phyloP scores from a whole-genome alignment of 345 rosid species.

The Fremontodendron californicum region DNA sequence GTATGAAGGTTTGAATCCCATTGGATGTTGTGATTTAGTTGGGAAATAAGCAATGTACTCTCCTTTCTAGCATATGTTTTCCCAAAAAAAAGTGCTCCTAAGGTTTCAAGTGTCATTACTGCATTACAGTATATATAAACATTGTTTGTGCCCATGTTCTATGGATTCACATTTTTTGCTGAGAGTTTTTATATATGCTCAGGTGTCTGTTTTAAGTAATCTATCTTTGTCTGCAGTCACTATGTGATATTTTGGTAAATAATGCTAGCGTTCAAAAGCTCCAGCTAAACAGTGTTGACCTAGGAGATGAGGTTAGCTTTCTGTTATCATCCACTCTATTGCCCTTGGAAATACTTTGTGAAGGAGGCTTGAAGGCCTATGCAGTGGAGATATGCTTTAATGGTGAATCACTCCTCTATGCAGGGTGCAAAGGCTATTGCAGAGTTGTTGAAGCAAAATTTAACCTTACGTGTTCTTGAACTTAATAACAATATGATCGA shows the following conservation, averaged over 20 bases:
- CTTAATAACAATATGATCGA: conserved; percentile 96
- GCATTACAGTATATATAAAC: not conserved
- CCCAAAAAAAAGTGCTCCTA: not conserved
- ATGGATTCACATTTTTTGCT: conserved; percentile 13
- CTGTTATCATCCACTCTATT: conserved; percentile 12
- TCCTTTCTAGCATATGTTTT: not conserved
- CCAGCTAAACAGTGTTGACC: conserved; percentile 72
- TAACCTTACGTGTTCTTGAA: conserved; percentile 73
- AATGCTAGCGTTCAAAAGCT: conserved; percentile 73
- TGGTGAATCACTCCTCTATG: conserved; percentile 15
- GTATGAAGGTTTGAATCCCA: not conserved
- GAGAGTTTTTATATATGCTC: conserved; percentile 7
- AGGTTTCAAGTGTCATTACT: not conserved
- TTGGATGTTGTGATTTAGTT: conserved; percentile 1
- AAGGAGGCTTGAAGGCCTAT: conserved; percentile 12
- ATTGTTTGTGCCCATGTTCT: not conserved
- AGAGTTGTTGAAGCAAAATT: conserved; percentile 78
- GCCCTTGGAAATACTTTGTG: not conserved
- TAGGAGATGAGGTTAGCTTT: conserved; percentile 82
- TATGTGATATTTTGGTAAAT: conserved; percentile 64
- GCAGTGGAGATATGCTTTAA: conserved; percentile 10
- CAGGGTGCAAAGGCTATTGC: conserved; percentile 95
- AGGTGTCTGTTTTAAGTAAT: conserved; percentile 1
- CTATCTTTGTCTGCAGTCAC: conserved; percentile 40
- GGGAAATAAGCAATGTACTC: not conserved